Conservation (phyloP, 139 green algal species). For the Deuterostichococcus epilithicus region DNA sequence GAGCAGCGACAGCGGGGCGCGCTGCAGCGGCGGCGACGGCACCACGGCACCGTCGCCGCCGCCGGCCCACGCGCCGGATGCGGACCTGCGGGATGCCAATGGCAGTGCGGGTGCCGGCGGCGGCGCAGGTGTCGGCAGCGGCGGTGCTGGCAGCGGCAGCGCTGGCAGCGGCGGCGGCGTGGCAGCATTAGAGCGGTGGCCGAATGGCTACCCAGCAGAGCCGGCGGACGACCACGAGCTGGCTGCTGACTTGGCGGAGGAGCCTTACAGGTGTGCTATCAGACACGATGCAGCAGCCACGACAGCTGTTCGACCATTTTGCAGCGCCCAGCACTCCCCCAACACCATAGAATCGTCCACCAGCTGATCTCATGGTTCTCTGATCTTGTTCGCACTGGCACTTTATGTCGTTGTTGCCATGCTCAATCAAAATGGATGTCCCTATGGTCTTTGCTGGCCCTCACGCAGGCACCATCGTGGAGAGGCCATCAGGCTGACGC, state of each 20-base stretch:
- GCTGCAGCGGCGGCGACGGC: slow-evolving; percentile 2
- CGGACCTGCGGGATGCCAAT: background rate
- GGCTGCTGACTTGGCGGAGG: background rate
- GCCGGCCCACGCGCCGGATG: background rate
- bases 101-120: background rate
- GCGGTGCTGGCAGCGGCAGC: no score
- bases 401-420: background rate
- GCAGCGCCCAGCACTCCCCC: background rate
- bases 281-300: no score
- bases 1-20: background rate
- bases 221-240: background rate
- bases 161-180: no score
- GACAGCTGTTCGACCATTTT: background rate
- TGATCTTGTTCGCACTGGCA: background rate
- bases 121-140: background rate
- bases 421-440: background rate
- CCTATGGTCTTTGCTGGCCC: background rate
- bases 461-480: background rate
- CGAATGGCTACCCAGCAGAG: background rate
- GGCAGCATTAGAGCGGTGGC: no score
- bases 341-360: background rate
- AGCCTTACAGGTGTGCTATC: background rate
- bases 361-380: no score
- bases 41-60: background rate
- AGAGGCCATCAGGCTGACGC: slow-evolving; percentile 14